Percentiles rank a stretch among this genome's conserved stretches.
Conservation (phyloP, 2,329 filamentous ascomycete genomes). For the Trichoderma oligosporum region DNA sequence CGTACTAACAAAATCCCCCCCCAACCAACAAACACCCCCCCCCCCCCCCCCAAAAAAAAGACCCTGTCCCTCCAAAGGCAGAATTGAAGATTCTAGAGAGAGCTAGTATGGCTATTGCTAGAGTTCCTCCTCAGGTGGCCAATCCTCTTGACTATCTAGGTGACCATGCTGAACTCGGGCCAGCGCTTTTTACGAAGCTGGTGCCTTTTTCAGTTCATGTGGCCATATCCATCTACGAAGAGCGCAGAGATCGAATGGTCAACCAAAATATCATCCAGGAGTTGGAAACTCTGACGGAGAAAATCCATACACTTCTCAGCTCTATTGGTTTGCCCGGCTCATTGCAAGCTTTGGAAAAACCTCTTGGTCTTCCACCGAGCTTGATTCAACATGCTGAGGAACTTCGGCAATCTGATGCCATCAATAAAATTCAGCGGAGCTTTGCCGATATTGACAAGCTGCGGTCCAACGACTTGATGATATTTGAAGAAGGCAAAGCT, state of each 20-base stretch:
- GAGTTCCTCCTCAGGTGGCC: conserved; percentile 75
- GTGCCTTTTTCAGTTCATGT: conserved; percentile 96
- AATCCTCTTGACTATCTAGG: conserved; percentile 78
- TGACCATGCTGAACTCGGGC: conserved; percentile 74
- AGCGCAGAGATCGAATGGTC: conserved; percentile 83
- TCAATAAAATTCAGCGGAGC: conserved; percentile 70
- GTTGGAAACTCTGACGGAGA: conserved; percentile 74
- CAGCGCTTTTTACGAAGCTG: conserved; percentile 81
- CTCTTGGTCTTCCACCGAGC: conserved; percentile 79
- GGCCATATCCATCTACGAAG: conserved; percentile 91
- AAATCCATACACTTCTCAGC: conserved; percentile 73
- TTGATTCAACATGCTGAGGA: conserved; percentile 90
- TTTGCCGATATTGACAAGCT: conserved; percentile 88
- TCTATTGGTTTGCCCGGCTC: conserved; percentile 88
- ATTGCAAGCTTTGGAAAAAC: conserved; percentile 90
- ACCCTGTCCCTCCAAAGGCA: conserved; percentile 79
- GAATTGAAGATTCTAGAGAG: conserved; percentile 82
- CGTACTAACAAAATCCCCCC: conserved; percentile 63
- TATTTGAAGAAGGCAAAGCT: conserved; percentile 80
- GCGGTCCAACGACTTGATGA: conserved; percentile 70
- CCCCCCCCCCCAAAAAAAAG: too few relatives aligned
- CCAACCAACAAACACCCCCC: too few relatives aligned
- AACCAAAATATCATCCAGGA: conserved; percentile 84
- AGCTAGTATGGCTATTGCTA: conserved; percentile 80
- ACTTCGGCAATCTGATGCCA: conserved; percentile 82